Conservation (phyloP, 2,329 filamentous ascomycete genomes). For the Clarireedia paspali region DNA sequence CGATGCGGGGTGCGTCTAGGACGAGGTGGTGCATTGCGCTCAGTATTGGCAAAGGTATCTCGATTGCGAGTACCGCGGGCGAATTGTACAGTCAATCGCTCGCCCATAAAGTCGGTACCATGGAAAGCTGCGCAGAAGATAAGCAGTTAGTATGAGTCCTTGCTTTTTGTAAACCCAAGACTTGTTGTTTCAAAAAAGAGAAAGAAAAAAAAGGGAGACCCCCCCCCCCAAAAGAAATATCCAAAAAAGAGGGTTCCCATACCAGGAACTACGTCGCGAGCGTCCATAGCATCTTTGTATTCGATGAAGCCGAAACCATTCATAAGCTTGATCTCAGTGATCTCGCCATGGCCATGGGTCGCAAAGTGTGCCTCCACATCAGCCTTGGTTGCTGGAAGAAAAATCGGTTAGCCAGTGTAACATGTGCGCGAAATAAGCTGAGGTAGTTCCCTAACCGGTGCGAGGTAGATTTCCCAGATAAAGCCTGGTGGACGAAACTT, state of each 20-base stretch:
- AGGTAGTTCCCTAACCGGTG: slow-evolving; percentile 60
- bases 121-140: slow-evolving; percentile 48
- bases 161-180: not conserved
- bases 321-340: slow-evolving; percentile 99
- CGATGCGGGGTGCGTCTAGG: slow-evolving; percentile 90
- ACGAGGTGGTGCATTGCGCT: slow-evolving; percentile 64
- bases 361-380: slow-evolving; percentile 95
- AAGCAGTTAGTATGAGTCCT: slow-evolving; percentile 14
- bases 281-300: slow-evolving; percentile 97
- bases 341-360: slow-evolving; percentile 92
- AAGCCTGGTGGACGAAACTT: slow-evolving; percentile 90
- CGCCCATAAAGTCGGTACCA: slow-evolving; percentile 96
- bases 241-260: slow-evolving; percentile 31
- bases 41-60: slow-evolving; percentile 53
- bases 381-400: slow-evolving; percentile 75
- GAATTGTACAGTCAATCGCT: slow-evolving; percentile 96
- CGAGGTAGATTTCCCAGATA: slow-evolving; percentile 97
- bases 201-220: no score
- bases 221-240: no score
- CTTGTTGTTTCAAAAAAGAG: not conserved
- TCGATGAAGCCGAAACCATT: slow-evolving; percentile 99
- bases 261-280: slow-evolving; percentile 97
- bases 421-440: not conserved
- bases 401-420: slow-evolving; percentile 7
- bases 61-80: slow-evolving; percentile 75